Evolutionary conservation across 441 rosid genomes (phyloP), one percentile per base, ranked within the genome.

Genomic region (Biscutella laevigata): DNA sequence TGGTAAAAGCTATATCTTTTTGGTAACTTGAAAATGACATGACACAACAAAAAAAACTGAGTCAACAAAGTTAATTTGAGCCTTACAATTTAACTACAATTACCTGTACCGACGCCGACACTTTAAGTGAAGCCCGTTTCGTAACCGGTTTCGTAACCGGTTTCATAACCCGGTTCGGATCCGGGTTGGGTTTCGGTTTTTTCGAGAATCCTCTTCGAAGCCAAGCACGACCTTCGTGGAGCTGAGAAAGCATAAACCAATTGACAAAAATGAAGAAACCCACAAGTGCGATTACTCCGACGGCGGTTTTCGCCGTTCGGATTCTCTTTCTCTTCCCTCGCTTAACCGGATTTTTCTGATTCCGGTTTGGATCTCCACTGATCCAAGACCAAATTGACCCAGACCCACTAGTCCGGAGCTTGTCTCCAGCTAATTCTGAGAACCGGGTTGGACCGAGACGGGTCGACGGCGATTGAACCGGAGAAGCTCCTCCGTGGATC

Each of bases 231-330:
- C 66, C 70, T 53, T 70, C 81, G 42, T 82, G 90, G 15, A 91
- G 75, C 65, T 79, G 73, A 57, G 72, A 67, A 28, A 87, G 74
- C 96, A 87, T 77, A 53, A 77, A 73, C 74, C 82, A 80, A 70
- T 85, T 79, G 14, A 81, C 78, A 41, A 84, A 53, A 66, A 88
- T 80, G 62, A 81, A 85, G 66, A 82, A 80, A 43, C 66, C 77
- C 47, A 83, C 60, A 78, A 85, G 73, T 7, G 61, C 77, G 55
- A 74, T 61, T 50, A 72, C 60, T 39, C 60, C 73, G 6, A 72
- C 50, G 0, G 77, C 56, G 17, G 82, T 74, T 63, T 74, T 77
- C 6, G 75, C 72, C 46, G 77, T 69, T 57, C 70, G 59, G 43
- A 72, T 74, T 68, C 71, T 71, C 57, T 48, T 81, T 61, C 76